Conservation (phyloP, 75 land plant species). For the Sequoiadendron giganteum region DNA sequence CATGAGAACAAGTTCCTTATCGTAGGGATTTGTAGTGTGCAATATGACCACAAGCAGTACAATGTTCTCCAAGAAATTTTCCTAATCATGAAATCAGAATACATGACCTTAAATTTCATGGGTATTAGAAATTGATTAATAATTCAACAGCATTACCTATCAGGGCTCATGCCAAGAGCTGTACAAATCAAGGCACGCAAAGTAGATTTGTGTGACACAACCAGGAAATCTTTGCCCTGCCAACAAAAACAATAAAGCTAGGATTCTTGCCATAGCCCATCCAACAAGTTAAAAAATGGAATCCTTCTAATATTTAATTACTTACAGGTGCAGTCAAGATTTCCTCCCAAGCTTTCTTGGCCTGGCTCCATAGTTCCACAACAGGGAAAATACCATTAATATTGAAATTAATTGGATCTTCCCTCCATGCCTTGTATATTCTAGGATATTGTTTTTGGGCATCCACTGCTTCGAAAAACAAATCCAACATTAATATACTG, state of each 20-base stretch:
- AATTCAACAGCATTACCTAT: conserved; percentile 43
- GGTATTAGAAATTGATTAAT: neutral
- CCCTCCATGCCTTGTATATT: conserved; percentile 65
- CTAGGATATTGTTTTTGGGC: conserved; percentile 65
- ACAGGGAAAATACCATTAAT: conserved; percentile 74
- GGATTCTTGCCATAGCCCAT: neutral
- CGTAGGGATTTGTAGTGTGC: neutral
- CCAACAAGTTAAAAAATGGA: neutral
- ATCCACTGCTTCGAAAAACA: conserved; percentile 61
- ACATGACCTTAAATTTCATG: neutral
- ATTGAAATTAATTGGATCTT: conserved; percentile 71
- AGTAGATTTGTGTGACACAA: conserved; percentile 81
- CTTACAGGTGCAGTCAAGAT: conserved; percentile 60
- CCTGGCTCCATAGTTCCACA: conserved; percentile 61
- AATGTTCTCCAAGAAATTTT: neutral
- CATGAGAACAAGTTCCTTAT: neutral
- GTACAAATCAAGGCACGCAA: conserved; percentile 81
- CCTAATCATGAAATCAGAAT: neutral
- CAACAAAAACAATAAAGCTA: neutral
- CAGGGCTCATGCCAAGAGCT: conserved; percentile 79
- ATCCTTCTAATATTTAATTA: neutral
- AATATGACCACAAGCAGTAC: neutral
- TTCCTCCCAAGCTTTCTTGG: conserved; percentile 55
- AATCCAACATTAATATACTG: conserved; percentile 9
- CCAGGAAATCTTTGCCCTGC: conserved; percentile 75